A percentile compares a stretch with the other conserved stretches of the same genome.
phyloP scores from a whole-genome alignment of 768 basidiomycete genomes.

The Rhodotorula babjevae region DNA sequence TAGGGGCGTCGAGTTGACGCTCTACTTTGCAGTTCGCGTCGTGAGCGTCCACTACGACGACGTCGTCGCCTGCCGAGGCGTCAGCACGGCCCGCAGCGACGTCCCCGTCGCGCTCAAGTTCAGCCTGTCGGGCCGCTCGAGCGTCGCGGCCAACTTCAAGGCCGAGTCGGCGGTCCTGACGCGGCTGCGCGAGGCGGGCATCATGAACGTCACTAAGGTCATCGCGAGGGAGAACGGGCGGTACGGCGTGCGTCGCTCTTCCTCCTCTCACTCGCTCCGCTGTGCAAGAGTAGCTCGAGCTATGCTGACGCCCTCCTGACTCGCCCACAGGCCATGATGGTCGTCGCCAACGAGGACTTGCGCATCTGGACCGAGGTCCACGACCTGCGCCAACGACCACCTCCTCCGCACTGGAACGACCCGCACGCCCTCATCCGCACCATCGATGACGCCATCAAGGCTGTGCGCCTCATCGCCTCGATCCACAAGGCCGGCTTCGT shows the following conservation, averaged over 20 bases:
- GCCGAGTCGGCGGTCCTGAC: slow-evolving; percentile 13
- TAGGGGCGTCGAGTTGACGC: neutral
- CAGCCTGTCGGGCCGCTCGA: slow-evolving; percentile 20
- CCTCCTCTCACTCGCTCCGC: too few species aligned
- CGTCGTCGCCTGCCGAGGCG: slow-evolving; percentile 30
- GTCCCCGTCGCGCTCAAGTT: slow-evolving; percentile 27
- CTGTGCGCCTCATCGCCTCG: slow-evolving; percentile 24
- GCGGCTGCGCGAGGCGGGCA: slow-evolving; percentile 11
- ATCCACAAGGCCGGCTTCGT: slow-evolving; percentile 30
- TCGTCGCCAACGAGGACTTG: slow-evolving; percentile 21
- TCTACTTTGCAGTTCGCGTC: slow-evolving; percentile 4
- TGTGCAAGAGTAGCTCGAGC: too few species aligned
- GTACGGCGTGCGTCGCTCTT: slow-evolving; percentile 10
- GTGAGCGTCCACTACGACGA: slow-evolving; percentile 35
- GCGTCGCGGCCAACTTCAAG: slow-evolving; percentile 31
- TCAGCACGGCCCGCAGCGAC: slow-evolving; percentile 21
- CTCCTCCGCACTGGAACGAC: slow-evolving; percentile 20
- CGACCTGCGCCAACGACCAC: neutral
- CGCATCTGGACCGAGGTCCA: slow-evolving; percentile 17
- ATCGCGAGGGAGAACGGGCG: slow-evolving; percentile 24
- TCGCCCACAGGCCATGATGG: slow-evolving; percentile 16
- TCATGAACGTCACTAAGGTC: slow-evolving; percentile 22
- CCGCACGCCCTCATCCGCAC: neutral
- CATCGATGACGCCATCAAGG: slow-evolving; percentile 21
- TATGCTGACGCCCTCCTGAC: neutral